A percentile compares a stretch with the other conserved stretches of the same genome.
These are phyloP conservation scores for Verbascum thapsus DNA, from an alignment of 257 asterid species.

Conservation along the genomic window DNA sequence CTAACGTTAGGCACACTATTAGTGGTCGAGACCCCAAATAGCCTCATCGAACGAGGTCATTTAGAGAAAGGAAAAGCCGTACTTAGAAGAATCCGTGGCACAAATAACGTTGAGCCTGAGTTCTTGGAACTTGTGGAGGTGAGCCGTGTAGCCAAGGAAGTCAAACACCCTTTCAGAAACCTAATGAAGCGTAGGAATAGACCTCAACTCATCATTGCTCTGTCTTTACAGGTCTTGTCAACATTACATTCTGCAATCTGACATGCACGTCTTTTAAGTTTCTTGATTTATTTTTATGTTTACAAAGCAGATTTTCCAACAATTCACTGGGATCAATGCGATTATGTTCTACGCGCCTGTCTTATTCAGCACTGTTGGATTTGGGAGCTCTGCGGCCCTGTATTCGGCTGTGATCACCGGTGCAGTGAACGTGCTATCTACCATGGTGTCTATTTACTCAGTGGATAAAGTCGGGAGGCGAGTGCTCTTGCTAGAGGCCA, in stretches of 20 bases:
- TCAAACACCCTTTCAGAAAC: conserved; percentile 86
- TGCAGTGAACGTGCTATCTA: conserved; percentile 77
- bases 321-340: conserved; percentile 85
- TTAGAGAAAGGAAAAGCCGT: conserved; percentile 76
- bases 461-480: conserved; percentile 82
- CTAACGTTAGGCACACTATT: conserved; percentile 71
- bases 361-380: conserved; percentile 72
- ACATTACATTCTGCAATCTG: too few species aligned
- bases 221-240: conserved; percentile 63
- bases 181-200: conserved; percentile 73
- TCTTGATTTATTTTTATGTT: not conserved
- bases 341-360: conserved; percentile 95
- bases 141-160: conserved; percentile 74
- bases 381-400: conserved; percentile 65
- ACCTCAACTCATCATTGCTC: conserved; percentile 76
- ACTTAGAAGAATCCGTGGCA: conserved; percentile 74
- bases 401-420: conserved; percentile 87
- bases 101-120: conserved; percentile 75
- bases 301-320: conserved; percentile 70
- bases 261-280: not conserved
- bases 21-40: conserved; percentile 85
- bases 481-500: conserved; percentile 70
- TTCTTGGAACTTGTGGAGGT: conserved; percentile 79
- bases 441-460: conserved; percentile 75
- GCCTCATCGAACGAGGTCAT: conserved; percentile 77